phyloP scores from a whole-genome alignment of 495 filamentous ascomycete species.

The Neurospora cerealis region DNA sequence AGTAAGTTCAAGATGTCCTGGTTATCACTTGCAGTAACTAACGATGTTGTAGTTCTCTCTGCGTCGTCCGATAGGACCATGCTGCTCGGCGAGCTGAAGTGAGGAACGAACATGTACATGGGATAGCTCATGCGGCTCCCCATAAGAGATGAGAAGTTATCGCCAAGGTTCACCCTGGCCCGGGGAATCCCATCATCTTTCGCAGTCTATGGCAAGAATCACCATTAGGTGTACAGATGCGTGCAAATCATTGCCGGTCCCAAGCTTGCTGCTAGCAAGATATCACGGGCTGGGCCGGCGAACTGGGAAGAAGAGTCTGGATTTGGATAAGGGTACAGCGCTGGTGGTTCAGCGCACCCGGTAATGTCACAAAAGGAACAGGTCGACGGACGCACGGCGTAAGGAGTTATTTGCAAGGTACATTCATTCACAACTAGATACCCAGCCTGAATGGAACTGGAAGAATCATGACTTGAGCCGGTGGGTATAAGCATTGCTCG shows the following conservation, averaged over 20 bases:
- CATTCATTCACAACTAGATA: neutral
- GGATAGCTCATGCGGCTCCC: neutral
- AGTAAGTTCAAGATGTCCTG: constrained; percentile 49
- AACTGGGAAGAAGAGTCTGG: neutral
- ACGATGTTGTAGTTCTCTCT: constrained; percentile 58
- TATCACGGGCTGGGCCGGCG: neutral
- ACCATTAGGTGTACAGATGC: neutral
- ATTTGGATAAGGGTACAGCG: neutral
- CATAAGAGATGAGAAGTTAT: neutral
- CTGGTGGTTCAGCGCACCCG: neutral
- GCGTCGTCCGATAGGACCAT: constrained; percentile 75
- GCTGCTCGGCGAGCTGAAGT: constrained; percentile 64
- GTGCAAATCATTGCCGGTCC: neutral
- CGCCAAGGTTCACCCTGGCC: neutral
- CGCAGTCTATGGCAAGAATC: neutral
- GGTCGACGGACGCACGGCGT: neutral
- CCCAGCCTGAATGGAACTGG: neutral
- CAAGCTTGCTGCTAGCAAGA: neutral
- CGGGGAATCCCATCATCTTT: neutral
- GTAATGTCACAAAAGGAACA: neutral
- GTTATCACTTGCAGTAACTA: constrained; percentile 13
- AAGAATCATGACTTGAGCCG: neutral
- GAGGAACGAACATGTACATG: constrained; percentile 7
- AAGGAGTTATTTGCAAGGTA: neutral
- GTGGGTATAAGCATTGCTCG: neutral